phyloP scores from a whole-genome alignment of 495 filamentous ascomycete species.

The Daldinia childiae region DNA sequence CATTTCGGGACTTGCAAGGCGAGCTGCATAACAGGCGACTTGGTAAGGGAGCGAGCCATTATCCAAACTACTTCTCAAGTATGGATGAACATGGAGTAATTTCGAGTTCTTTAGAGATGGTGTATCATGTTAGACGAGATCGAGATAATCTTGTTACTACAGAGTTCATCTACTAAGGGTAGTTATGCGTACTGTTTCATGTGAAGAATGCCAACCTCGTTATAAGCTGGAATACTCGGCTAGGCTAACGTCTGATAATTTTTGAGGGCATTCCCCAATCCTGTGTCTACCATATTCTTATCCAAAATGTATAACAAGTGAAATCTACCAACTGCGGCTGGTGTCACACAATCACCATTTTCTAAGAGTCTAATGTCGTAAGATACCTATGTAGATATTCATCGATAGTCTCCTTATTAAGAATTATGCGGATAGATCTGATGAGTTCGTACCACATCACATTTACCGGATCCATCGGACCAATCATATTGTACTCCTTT shows the following conservation, averaged over 20 bases:
- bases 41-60: neutral
- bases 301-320: no score
- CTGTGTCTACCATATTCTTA: no score
- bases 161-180: neutral
- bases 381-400: no score
- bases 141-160: neutral
- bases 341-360: no score
- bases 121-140: neutral
- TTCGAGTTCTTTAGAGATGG: neutral
- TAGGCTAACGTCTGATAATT: no score
- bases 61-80: neutral
- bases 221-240: neutral
- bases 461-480: neutral
- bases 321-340: no score
- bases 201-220: neutral
- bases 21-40: neutral
- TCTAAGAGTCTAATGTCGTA: no score
- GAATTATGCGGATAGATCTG: constrained; percentile 1
- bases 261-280: no score
- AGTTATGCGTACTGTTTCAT: neutral
- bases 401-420: no score
- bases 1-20: neutral
- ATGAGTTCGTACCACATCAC: neutral
- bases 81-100: neutral
- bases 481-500: neutral